Evolutionary conservation across 2,329 filamentous ascomycete species (phyloP).

Genomic region (Sporothrix euskadiensis): DNA sequence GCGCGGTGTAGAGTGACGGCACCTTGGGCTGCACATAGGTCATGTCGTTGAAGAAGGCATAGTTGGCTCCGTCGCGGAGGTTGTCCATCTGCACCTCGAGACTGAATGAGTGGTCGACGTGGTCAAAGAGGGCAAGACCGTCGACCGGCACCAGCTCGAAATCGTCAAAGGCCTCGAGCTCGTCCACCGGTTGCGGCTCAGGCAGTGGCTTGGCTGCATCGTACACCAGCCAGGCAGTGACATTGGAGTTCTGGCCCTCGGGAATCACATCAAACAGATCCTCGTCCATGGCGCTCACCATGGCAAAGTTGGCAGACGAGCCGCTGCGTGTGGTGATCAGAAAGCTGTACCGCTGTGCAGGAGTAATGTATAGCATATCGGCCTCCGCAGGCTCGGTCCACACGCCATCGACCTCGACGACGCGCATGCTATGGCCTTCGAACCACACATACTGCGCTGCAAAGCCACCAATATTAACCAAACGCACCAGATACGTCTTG

Average conservation of each 20-base stretch:
- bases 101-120: constrained; percentile 63
- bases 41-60: constrained; percentile 74
- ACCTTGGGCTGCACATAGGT: constrained; percentile 75
- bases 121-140: constrained; percentile 57
- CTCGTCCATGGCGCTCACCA: constrained; percentile 71
- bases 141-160: constrained; percentile 70
- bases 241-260: constrained; percentile 65
- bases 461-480: constrained; percentile 74
- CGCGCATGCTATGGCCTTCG: constrained; percentile 64
- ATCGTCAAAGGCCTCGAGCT: constrained; percentile 70
- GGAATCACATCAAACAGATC: constrained; percentile 70
- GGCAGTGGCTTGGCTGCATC: constrained; percentile 51
- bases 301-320: constrained; percentile 65
- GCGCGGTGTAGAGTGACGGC: constrained; percentile 74
- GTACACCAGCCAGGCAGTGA: constrained; percentile 65
- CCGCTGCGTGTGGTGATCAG: constrained; percentile 66
- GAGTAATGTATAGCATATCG: constrained; percentile 64
- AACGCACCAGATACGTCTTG: constrained; percentile 70
- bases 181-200: constrained; percentile 56
- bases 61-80: constrained; percentile 66
- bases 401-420: constrained; percentile 72
- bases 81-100: constrained; percentile 68
- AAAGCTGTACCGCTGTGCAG: constrained; percentile 67
- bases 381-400: constrained; percentile 63
- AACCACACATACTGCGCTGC: constrained; percentile 66